These are phyloP conservation scores for Lonicera japonica DNA, from an alignment of 129 eudicot species.

Conservation along the genomic window DNA sequence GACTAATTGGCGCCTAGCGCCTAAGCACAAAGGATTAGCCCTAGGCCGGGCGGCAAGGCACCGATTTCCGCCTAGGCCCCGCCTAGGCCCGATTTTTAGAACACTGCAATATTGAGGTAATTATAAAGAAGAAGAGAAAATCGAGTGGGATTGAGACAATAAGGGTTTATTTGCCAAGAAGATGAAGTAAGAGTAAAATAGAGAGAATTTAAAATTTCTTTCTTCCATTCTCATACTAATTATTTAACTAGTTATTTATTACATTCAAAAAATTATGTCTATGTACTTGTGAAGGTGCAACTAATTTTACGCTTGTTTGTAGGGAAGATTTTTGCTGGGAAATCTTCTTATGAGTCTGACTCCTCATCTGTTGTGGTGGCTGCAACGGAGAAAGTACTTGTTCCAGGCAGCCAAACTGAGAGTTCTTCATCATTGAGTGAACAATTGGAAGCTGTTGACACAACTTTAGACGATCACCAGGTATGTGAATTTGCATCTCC, in stretches of 20 bases:
- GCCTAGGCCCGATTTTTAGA: too few relatives aligned
- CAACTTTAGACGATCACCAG: conserved; percentile 33
- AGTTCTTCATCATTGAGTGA: conserved; percentile 38
- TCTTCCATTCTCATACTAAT: too few relatives aligned
- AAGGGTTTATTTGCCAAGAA: too few relatives aligned
- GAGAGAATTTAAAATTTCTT: too few relatives aligned
- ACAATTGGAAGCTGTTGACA: conserved; percentile 42
- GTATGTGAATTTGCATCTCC: conserved; percentile 37
- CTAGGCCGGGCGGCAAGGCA: too few relatives aligned
- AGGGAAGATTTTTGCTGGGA: conserved; percentile 68
- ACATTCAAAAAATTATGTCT: neutral
- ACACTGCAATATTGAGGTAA: too few relatives aligned
- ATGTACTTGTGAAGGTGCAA: conserved; percentile 6
- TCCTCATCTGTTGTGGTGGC: conserved; percentile 50
- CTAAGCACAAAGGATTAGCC: too few relatives aligned
- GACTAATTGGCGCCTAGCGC: too few relatives aligned
- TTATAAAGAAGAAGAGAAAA: too few relatives aligned
- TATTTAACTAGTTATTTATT: neutral
- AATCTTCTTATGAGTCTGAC: conserved; percentile 39
- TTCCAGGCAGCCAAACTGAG: conserved; percentile 62
- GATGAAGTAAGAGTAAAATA: too few relatives aligned
- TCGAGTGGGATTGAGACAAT: too few relatives aligned
- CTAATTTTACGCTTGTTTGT: conserved; percentile 34
- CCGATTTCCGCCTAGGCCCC: too few relatives aligned
- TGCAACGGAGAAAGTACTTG: conserved; percentile 67